phyloP scores from a whole-genome alignment of 225 moss, liverwort and hornwort species.

The Climacium dendroides region DNA sequence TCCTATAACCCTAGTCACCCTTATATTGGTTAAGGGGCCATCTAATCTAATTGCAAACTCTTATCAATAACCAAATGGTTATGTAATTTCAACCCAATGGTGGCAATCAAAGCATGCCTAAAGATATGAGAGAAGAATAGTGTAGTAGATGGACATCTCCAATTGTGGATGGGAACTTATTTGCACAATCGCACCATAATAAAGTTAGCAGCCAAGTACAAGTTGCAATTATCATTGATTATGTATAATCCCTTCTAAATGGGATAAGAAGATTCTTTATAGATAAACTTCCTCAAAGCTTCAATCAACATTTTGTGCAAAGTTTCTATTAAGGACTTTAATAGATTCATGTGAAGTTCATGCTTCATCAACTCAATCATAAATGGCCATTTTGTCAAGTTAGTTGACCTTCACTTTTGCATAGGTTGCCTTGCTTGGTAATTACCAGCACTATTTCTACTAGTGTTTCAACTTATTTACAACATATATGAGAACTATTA shows the following conservation, averaged over 20 bases:
- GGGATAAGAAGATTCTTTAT: accelerated
- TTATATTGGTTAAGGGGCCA: not conserved
- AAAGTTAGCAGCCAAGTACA: not conserved
- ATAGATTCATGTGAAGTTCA: accelerated
- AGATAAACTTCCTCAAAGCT: not conserved
- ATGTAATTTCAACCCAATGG: not conserved
- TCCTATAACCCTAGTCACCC: no score
- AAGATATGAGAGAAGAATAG: not conserved
- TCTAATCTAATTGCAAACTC: not conserved
- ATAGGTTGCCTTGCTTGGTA: not conserved
- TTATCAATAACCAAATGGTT: not conserved
- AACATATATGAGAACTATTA: not conserved
- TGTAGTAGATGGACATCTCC: not conserved
- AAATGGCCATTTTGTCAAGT: no score
- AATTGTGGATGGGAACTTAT: not conserved
- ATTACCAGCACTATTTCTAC: not conserved
- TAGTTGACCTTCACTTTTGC: accelerated
- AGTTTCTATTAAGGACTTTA: not conserved
- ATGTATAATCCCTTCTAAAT: not conserved
- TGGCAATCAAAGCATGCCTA: not conserved
- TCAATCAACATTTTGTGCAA: accelerated
- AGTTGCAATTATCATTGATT: not conserved
- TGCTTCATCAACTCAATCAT: not conserved
- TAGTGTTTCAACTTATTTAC: not conserved
- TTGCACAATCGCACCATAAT: accelerated